Percentiles rank a stretch among this genome's conserved stretches.
These are phyloP conservation scores for Exophiala calicioides DNA, from an alignment of 2,329 filamentous ascomycete genomes.

Conservation along the genomic window DNA sequence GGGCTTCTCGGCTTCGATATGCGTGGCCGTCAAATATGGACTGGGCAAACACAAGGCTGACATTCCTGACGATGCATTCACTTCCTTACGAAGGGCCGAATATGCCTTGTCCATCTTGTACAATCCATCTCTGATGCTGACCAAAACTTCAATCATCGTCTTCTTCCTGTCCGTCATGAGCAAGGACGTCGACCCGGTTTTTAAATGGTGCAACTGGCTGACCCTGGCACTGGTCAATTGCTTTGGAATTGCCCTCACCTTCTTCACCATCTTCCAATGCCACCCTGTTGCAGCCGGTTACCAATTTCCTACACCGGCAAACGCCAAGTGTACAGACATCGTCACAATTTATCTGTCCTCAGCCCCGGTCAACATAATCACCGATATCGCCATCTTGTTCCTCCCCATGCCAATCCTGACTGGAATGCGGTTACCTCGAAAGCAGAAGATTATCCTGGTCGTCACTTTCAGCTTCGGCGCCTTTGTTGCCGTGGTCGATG, in stretches of 20 bases:
- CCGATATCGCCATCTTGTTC: conserved; percentile 82
- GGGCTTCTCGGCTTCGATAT: conserved; percentile 50
- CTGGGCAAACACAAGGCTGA: conserved; percentile 46
- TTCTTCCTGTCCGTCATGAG: conserved; percentile 75
- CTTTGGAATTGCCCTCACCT: conserved; percentile 74
- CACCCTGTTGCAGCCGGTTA: conserved; percentile 72
- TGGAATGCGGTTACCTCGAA: conserved; percentile 76
- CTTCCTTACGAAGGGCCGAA: conserved; percentile 49
- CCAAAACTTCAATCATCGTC: conserved; percentile 87
- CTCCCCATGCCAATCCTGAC: conserved; percentile 87
- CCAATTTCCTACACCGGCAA: conserved; percentile 45
- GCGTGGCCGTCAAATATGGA: conserved; percentile 46
- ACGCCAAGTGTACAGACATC: conserved; percentile 60
- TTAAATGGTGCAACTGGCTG: conserved; percentile 78
- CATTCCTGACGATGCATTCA: conserved; percentile 36
- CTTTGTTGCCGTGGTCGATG: conserved; percentile 85
- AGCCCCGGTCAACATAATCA: conserved; percentile 87
- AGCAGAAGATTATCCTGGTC: conserved; percentile 85
- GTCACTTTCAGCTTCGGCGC: conserved; percentile 83
- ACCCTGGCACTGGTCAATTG: conserved; percentile 76
- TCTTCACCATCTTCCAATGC: conserved; percentile 88
- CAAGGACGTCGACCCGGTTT: conserved; percentile 73
- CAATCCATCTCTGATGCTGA: conserved; percentile 42
- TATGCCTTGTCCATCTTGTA: conserved; percentile 65
- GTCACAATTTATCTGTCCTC: conserved; percentile 69